Base-by-base conservation (phyloP, 2,329 filamentous ascomycete genomes). In the Monilinia vaccinii-corymbosi region DNA sequence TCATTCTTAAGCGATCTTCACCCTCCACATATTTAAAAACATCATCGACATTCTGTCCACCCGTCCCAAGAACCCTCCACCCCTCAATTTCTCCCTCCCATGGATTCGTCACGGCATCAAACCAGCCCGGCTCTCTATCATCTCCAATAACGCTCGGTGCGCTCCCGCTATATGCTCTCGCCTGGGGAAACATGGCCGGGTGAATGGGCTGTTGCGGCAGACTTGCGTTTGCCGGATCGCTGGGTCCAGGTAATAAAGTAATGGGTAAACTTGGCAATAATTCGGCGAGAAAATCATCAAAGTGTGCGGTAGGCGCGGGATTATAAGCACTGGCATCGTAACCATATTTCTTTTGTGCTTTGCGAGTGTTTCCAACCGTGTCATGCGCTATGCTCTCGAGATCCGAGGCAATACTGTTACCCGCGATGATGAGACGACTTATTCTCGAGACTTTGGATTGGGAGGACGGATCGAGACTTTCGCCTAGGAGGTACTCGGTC, bases 151-250 rank as follows among this genome's bases (percentile, higher is more conserved):
- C 40, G 21, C 51, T 53, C 4, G 51, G 51, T 18, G 51, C 51
- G 23, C 51, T 53, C 5, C 51, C 51, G 4, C 51, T 32, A 71
- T 90, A 99, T 9, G 81, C 76, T 64, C 91, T 81, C 21, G 90
- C 79, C 10, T 81, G 79, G 0, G 91, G 88, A 68, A 99, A 94
- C 83, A 99, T 91, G 62, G 94, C 93, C 5, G 89, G 79, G 73
- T 99, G 94, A 53, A 99, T 88, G 1, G 90, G 88, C 73, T 97
- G 94, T 71, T 99, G 94, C 0, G 94, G 94, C 32, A 96, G 83
- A 64, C 89, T 88, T 56, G 89, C 84, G 70, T 96, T 96, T 53
- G 94, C 91, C 0, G 94, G 92, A 72, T 99, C 95, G 36, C 82
- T 80, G 18, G 81, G 82, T 18, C 94, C 94, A 0, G 95, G 91